These are phyloP conservation scores for Eucalyptus viminalis DNA, from an alignment of 345 rosid species.

Conservation along the genomic window DNA sequence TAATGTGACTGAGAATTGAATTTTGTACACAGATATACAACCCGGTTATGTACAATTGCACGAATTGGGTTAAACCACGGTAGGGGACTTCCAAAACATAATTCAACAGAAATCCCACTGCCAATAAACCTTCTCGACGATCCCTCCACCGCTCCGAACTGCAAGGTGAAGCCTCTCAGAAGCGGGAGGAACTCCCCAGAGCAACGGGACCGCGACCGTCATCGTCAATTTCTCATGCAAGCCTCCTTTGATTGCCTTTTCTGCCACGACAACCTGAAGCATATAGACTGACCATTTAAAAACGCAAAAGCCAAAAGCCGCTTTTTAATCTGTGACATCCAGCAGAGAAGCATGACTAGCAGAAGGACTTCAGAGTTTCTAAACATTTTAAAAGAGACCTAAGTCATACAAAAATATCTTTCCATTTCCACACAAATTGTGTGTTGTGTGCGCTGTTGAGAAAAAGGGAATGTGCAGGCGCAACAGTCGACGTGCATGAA, in stretches of 20 bases:
- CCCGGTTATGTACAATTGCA: neutral
- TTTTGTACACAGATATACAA: neutral
- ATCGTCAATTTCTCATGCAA: constrained; percentile 84
- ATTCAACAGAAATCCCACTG: constrained; percentile 84
- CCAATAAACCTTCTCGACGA: constrained; percentile 83
- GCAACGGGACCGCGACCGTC: constrained; percentile 90
- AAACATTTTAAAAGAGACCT: neutral
- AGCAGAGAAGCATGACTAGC: neutral
- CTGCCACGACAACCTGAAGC: constrained; percentile 59
- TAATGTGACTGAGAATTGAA: neutral
- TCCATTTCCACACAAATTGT: neutral
- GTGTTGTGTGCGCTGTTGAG: neutral
- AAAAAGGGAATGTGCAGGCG: neutral
- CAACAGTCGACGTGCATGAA: neutral
- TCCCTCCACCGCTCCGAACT: constrained; percentile 86
- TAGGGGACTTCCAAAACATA: neutral
- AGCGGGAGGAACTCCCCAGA: constrained; percentile 97
- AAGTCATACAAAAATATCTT: neutral
- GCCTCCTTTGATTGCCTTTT: constrained; percentile 70
- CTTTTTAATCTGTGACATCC: neutral
- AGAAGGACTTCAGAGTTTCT: neutral
- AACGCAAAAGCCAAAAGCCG: neutral
- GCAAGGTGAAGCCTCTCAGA: constrained; percentile 92
- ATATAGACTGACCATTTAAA: neutral
- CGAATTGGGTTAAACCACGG: neutral